Evolutionary conservation across 2,329 filamentous ascomycete genomes (phyloP).

Genomic region (Diaporthe destruens): DNA sequence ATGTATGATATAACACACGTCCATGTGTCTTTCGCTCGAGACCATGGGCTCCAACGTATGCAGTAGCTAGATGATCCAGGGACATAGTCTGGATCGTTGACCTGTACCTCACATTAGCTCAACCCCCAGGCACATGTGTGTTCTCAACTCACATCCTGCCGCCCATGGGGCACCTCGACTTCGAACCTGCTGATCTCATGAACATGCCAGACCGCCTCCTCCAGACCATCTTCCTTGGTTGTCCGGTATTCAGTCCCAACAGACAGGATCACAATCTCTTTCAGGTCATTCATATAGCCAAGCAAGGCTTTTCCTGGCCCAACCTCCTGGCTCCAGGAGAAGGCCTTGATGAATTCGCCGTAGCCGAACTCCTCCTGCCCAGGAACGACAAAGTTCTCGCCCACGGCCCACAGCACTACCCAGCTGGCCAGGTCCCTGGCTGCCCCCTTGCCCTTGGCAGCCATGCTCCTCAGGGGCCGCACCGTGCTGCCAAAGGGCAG

Average conservation of each 20-base stretch:
- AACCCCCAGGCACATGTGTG: background rate
- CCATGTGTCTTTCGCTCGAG: constrained; percentile 50
- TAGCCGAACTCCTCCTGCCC: constrained; percentile 55
- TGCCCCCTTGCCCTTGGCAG: constrained; percentile 52
- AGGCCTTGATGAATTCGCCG: constrained; percentile 62
- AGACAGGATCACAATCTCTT: constrained; percentile 64
- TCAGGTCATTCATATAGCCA: constrained; percentile 64
- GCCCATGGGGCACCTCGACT: constrained; percentile 59
- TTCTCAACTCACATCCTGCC: constrained; percentile 48
- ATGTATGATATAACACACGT: constrained; percentile 64
- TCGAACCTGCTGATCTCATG: constrained; percentile 64
- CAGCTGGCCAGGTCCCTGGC: constrained; percentile 59
- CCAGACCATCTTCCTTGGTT: constrained; percentile 43
- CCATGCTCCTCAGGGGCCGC: constrained; percentile 52
- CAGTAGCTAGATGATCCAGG: constrained; percentile 63
- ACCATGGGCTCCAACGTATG: constrained; percentile 68
- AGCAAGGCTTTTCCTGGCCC: constrained; percentile 58
- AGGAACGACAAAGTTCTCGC: constrained; percentile 64
- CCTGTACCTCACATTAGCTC: constrained; percentile 1
- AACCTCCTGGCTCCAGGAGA: constrained; percentile 65
- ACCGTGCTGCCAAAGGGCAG: constrained; percentile 53
- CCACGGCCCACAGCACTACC: constrained; percentile 68
- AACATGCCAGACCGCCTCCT: constrained; percentile 60
- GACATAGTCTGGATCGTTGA: constrained; percentile 61
- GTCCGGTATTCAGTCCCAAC: constrained; percentile 55